phyloP scores from a whole-genome alignment of 228 moss, liverwort and hornwort species.

The Sphagnum magellanicum region DNA sequence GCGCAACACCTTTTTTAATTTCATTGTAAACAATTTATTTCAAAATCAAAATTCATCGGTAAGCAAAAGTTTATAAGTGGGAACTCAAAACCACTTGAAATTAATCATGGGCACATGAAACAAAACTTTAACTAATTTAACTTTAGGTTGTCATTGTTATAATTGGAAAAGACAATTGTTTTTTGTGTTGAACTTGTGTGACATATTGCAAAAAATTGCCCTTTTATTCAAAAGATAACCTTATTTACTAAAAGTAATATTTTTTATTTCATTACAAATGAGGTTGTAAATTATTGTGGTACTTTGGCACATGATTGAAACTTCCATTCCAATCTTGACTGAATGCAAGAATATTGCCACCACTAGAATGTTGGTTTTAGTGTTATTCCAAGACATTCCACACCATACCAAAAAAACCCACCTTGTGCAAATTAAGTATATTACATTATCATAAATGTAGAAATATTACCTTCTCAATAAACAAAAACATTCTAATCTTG shows the following conservation, averaged over 20 bases:
- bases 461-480: no score
- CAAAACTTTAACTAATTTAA: no score
- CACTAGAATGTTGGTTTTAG: neutral
- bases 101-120: neutral
- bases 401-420: no score
- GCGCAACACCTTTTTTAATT: slow-evolving; percentile 52
- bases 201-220: neutral
- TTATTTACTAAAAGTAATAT: slow-evolving; percentile 31
- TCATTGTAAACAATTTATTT: slow-evolving; percentile 33
- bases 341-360: neutral
- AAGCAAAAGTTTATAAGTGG: neutral
- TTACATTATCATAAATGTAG: no score
- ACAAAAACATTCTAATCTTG: no score
- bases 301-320: neutral
- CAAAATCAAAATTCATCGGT: neutral
- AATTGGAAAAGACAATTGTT: no score
- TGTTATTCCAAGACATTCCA: neutral
- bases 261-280: slow-evolving; percentile 77
- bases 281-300: slow-evolving; percentile 74
- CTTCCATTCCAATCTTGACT: neutral
- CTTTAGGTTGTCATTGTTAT: no score
- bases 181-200: neutral
- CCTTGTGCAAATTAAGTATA: no score
- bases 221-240: neutral
- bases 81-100: neutral